Base-by-base conservation (phyloP, 2,329 filamentous ascomycete genomes). In the Periconia macrospinosa region DNA sequence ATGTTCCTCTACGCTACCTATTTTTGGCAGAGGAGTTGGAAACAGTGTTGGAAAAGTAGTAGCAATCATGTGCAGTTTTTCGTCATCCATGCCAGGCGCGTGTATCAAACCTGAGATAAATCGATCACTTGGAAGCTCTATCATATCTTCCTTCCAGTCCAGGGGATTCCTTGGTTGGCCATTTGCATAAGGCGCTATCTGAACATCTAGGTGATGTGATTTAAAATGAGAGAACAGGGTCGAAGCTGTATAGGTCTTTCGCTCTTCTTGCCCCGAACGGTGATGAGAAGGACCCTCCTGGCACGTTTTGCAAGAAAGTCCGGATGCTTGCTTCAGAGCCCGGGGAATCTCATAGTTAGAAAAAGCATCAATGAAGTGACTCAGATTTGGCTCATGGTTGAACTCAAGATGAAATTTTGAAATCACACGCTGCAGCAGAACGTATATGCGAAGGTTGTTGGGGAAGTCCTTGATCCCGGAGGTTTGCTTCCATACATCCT, bases 401-500 rank as follows among this genome's bases (percentile, higher is more conserved):
- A 87, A 90, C 46, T 78, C 78, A 15, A 80, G 70, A 42, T 80
- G 76, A 64, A 87, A 90, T 35, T 78, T 79, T 50, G 80, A 79
- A 52, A 82, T 78, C 48, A 86, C 74, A 66, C 89, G 85, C 65
- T 88, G 79, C 41, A 92, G 79, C 10, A 89, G 77, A 45, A 85
- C 80, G 55, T 83, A 83, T 15, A 89, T 78, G 59, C 85, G 84
- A 45, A 90, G 78, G 55, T 81, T 82, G 40, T 82, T 81, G 14
- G 86, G 81, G 15, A 91, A 73, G 47, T 86, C 81, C 60, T 83
- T 83, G 57, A 90, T 76, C 2, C 79, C 79, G 8, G 79, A 80
- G 2, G 86, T 81, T 19, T 77, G 74, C 56, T 82, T 81, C 87
- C 88, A 92, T 35, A 88, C 72, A 20, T 85, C 82, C 54, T 83